Base-by-base conservation (phyloP, 257 asterid species). In the Leonotis leonurus region DNA sequence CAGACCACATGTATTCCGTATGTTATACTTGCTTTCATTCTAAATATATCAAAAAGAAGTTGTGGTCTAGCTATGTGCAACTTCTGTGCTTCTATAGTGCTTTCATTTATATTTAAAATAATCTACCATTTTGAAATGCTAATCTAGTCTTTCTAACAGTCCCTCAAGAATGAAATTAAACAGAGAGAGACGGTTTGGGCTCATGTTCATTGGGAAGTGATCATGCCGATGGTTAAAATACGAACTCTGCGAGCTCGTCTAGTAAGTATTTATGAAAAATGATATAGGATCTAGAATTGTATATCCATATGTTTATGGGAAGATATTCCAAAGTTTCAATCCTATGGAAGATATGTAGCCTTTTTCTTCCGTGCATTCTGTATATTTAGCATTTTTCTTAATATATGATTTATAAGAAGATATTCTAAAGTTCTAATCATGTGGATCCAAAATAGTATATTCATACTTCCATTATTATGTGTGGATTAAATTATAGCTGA, bases 1-100 rank as follows among this genome's bases (percentile, higher is more conserved):
- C 98, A 6, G 98, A 91, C 75, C 78, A 74, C 50, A 88, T 91
- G 98, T 84, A 82, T 78, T 88, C 98, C 45, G 98, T 91, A 86
- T 71, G 98, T 77, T 62, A 62, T 37, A 60, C 68, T 46, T 51
- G 32, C 70, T 41, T 45, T 46, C 9, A n/a, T 67, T 33, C 67
- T 64, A 30, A 62, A 59, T 49, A 37, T 52, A 39, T 46, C 30
- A 17, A 53, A 26, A 29, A 17, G 50, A 35, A 21, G 13, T 60
- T 43, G 25, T 77, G 27, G 49, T n/a, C 36, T 67, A 36, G 51
- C 64, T 62, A 24, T 17, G 21, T 37, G 41, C 69, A 56, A 53
- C 45, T 29, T 55, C 18, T 33, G 49, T 36, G 43, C 54, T 30
- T 41, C 39, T 55, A 57, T 33, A 27, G 14, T 50, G 39, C 11